Conservation (phyloP, 2,329 filamentous ascomycete genomes). For the Chaetomium sp. region DNA sequence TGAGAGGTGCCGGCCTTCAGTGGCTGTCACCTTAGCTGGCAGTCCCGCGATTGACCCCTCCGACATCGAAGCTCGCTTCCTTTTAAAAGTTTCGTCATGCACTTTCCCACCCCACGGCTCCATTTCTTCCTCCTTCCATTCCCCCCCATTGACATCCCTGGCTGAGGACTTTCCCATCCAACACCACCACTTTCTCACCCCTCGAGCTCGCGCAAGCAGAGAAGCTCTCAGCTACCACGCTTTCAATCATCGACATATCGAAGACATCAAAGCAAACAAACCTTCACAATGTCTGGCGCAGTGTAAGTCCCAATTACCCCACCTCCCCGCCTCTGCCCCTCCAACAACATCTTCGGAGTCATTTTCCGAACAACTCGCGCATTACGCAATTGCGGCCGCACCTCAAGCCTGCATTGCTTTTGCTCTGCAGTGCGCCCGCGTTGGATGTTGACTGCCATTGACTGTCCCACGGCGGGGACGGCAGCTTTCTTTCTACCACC, state of each 20-base stretch:
- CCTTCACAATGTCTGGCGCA: constrained; percentile 62
- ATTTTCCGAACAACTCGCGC: constrained; percentile 14
- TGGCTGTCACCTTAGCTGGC: constrained; percentile 17
- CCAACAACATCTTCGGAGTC: constrained; percentile 20
- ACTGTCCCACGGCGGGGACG: not conserved
- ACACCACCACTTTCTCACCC: constrained; percentile 22
- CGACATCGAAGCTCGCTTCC: constrained; percentile 32
- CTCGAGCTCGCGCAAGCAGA: constrained; percentile 17
- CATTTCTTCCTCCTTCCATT: constrained; percentile 31
- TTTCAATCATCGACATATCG: constrained; percentile 4
- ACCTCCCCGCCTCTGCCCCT: constrained; percentile 20
- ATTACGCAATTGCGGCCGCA: constrained; percentile 24
- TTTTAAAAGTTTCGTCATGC: constrained; percentile 38
- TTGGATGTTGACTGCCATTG: not conserved
- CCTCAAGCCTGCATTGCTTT: not conserved
- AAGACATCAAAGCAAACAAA: constrained; percentile 3
- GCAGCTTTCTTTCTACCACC: constrained; percentile 33
- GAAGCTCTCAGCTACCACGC: constrained; percentile 23
- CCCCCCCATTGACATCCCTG: constrained; percentile 30
- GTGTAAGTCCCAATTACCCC: constrained; percentile 59
- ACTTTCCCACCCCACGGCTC: constrained; percentile 25
- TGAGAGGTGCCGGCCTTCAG: not conserved
- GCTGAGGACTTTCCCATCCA: constrained; percentile 27
- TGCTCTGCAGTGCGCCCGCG: constrained; percentile 3
- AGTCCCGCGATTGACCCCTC: constrained; percentile 33